Evolutionary conservation across 805 yeast species (phyloP).

Genomic region (Komagataella ulmi): DNA sequence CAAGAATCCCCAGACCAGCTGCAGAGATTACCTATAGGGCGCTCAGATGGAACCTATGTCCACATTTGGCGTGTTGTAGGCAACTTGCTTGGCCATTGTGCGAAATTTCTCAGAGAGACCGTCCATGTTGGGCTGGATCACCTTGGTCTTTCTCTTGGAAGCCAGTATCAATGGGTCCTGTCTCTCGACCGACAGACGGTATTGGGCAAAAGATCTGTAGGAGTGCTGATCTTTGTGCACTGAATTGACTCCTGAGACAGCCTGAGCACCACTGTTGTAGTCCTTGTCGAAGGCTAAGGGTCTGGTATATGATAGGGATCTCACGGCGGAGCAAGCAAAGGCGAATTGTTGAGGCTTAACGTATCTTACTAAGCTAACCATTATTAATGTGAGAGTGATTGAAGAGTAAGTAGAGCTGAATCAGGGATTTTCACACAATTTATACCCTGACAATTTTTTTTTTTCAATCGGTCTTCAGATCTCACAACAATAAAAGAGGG

Average conservation of each 20-base stretch:
- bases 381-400: not conserved
- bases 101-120: conserved; percentile 7
- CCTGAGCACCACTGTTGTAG: not conserved
- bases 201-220: conserved; percentile 14
- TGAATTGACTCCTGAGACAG: not conserved
- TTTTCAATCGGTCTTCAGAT: not conserved
- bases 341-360: not conserved
- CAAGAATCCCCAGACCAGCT: not conserved
- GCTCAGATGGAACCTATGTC: not conserved
- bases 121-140: not conserved
- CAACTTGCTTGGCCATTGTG: conserved; percentile 11
- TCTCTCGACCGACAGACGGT: conserved; percentile 14
- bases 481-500: not conserved
- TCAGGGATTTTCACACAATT: not conserved
- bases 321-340: not conserved
- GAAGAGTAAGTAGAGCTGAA: not conserved
- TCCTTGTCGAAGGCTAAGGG: not conserved
- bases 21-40: not conserved
- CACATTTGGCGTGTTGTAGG: conserved; percentile 9
- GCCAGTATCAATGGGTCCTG: conserved; percentile 10
- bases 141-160: not conserved
- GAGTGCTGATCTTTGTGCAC: conserved; percentile 4
- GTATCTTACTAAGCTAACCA: not conserved
- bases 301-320: not conserved
- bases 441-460: not conserved